Conservation (phyloP, 768 basidiomycete species). For the Suillus brevipes region DNA sequence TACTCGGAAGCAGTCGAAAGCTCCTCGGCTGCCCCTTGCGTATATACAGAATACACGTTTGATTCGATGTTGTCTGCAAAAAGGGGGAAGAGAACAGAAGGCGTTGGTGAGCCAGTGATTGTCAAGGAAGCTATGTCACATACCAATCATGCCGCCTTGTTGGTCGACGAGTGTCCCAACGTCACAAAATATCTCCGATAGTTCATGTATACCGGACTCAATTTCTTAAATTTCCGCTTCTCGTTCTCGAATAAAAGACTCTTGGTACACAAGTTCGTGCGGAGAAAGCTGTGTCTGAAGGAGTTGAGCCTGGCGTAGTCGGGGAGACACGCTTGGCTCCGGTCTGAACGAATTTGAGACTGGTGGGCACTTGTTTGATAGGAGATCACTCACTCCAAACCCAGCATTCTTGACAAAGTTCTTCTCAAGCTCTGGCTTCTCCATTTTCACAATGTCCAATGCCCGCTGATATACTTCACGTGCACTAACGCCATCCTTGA, state of each 20-base stretch:
- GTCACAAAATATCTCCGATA: constrained; percentile 95
- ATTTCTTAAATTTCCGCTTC: constrained; percentile 96
- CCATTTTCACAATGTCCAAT: constrained; percentile 65
- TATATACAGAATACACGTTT: constrained; percentile 86
- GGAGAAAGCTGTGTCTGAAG: constrained; percentile 80
- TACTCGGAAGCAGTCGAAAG: constrained; percentile 88
- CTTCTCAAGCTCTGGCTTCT: constrained; percentile 80
- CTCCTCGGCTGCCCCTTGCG: constrained; percentile 80
- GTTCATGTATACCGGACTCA: constrained; percentile 93
- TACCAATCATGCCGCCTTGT: too few species aligned
- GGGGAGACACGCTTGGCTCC: constrained; percentile 51
- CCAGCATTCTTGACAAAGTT: constrained; percentile 80
- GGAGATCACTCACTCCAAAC: constrained; percentile 54
- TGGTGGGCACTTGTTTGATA: neutral
- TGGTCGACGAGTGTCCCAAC: constrained; percentile 92
- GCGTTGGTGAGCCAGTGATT: neutral
- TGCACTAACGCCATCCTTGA: constrained; percentile 76
- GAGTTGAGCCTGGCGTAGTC: constrained; percentile 69
- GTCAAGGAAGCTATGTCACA: neutral
- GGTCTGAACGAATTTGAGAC: constrained; percentile 51
- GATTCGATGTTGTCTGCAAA: constrained; percentile 88
- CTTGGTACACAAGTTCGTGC: constrained; percentile 93
- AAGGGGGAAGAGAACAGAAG: neutral
- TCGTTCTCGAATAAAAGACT: constrained; percentile 78
- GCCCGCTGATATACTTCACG: constrained; percentile 86